A percentile compares a stretch with the other conserved stretches of the same genome.
Conservation (phyloP, 2,329 filamentous ascomycete genomes). For the Colletotrichum euphorbiae region DNA sequence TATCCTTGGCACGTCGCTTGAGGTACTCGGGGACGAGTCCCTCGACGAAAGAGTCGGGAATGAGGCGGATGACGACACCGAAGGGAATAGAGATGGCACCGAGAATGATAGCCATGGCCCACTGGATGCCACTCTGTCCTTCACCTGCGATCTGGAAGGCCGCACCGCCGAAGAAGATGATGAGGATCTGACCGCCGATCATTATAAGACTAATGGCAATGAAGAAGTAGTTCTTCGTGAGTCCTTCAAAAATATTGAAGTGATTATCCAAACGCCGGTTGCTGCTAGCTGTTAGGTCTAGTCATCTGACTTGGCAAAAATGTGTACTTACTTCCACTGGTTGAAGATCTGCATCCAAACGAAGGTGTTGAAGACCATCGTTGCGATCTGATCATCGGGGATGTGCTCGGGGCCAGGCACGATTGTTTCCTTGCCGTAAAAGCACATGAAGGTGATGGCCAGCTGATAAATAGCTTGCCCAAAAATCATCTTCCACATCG, state of each 20-base stretch:
- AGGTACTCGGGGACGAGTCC: slow-evolving; percentile 65
- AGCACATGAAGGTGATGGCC: slow-evolving; percentile 80
- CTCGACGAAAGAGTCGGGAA: slow-evolving; percentile 78
- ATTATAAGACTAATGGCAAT: slow-evolving; percentile 86
- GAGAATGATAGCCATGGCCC: slow-evolving; percentile 88
- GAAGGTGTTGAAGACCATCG: slow-evolving; percentile 96
- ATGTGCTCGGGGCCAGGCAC: slow-evolving; percentile 38
- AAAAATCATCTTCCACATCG: slow-evolving; percentile 99
- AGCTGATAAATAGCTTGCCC: slow-evolving; percentile 93
- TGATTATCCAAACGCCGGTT: slow-evolving; percentile 94
- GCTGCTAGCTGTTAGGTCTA: slow-evolving; percentile 53
- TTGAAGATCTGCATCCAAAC: slow-evolving; percentile 99
- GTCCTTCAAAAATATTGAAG: slow-evolving; percentile 95
- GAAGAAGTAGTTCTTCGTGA: slow-evolving; percentile 89
- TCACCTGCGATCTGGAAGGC: slow-evolving; percentile 79
- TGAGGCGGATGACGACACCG: slow-evolving; percentile 81
- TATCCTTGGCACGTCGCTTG: slow-evolving; percentile 57
- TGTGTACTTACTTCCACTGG: slow-evolving; percentile 82
- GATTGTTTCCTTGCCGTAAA: slow-evolving; percentile 72
- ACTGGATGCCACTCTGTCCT: slow-evolving; percentile 78
- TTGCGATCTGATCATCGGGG: slow-evolving; percentile 68
- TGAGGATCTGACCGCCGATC: slow-evolving; percentile 89
- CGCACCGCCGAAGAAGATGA: slow-evolving; percentile 85
- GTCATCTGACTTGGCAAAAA: slow-evolving; percentile 20
- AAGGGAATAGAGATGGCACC: slow-evolving; percentile 88